phyloP scores from a whole-genome alignment of 352 stramenopile genomes.

The Phytopythium delawarense region DNA sequence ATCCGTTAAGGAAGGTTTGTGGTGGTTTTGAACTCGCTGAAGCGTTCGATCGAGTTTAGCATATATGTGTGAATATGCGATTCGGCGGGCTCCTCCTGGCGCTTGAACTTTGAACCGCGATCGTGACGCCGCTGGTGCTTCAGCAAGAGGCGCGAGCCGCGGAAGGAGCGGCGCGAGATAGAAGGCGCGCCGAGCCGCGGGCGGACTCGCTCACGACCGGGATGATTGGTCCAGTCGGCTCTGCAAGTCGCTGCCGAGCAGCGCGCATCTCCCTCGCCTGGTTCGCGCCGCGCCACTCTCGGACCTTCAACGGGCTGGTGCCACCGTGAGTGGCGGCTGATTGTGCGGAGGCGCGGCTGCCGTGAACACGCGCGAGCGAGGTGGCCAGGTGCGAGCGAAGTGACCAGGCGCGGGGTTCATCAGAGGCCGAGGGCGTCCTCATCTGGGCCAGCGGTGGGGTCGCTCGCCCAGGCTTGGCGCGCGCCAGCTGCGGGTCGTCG shows the following conservation, averaged over 20 bases:
- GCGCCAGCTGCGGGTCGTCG: neutral
- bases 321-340: neutral
- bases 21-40: neutral
- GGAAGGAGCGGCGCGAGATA: neutral
- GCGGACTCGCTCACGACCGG: too few species aligned
- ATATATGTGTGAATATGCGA: constrained; percentile 2
- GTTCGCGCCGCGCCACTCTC: constrained; percentile 2
- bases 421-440: neutral
- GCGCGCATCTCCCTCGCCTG: constrained; percentile 1
- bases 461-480: neutral
- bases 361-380: neutral
- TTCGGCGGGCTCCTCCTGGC: neutral
- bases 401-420: neutral
- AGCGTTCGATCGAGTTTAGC: neutral
- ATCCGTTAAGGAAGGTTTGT: neutral
- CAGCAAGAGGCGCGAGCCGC: neutral
- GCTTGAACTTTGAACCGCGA: constrained; percentile 11
- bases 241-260: neutral
- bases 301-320: neutral
- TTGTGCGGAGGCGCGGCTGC: neutral
- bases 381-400: neutral
- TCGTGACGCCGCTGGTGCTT: constrained; percentile 6
- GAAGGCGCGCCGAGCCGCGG: neutral
- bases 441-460: neutral
- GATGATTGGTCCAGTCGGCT: neutral